phyloP scores from a whole-genome alignment of 768 basidiomycete species.

The Boletus sp. region DNA sequence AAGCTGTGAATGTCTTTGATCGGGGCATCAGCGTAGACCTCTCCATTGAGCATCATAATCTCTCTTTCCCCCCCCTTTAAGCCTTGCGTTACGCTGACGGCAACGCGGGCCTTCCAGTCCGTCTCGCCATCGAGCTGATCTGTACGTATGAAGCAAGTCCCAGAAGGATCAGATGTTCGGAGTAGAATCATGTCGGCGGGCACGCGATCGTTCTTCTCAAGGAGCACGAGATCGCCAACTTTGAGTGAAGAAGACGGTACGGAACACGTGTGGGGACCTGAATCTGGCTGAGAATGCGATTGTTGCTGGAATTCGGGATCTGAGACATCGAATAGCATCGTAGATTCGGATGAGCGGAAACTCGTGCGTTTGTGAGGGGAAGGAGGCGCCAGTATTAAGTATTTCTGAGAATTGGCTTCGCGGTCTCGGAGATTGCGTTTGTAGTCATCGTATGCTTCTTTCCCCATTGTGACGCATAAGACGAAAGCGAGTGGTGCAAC shows the following conservation, averaged over 20 bases:
- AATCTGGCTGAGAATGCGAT: slow-evolving; percentile 27
- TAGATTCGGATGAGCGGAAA: slow-evolving; percentile 16
- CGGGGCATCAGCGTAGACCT: slow-evolving; percentile 93
- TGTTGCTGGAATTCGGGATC: slow-evolving; percentile 21
- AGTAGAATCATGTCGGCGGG: slow-evolving; percentile 92
- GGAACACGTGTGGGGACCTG: slow-evolving; percentile 60
- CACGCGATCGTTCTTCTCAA: slow-evolving; percentile 97
- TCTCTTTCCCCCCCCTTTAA: slow-evolving; percentile 41
- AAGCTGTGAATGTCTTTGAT: slow-evolving; percentile 97
- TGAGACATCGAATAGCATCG: slow-evolving; percentile 16
- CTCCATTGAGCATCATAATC: slow-evolving; percentile 69
- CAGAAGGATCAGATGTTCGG: slow-evolving; percentile 82
- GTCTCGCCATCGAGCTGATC: slow-evolving; percentile 99
- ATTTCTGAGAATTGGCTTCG: slow-evolving; percentile 93
- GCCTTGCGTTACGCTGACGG: slow-evolving; percentile 44
- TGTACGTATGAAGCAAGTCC: slow-evolving; percentile 96
- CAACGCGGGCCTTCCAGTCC: slow-evolving; percentile 96
- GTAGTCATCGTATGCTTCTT: slow-evolving; percentile 99
- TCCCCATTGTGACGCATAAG: slow-evolving; percentile 92
- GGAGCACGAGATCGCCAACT: slow-evolving; percentile 85
- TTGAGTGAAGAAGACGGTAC: slow-evolving; percentile 85
- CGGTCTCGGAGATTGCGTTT: slow-evolving; percentile 88
- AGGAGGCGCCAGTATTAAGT: slow-evolving; percentile 72
- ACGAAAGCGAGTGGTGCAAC: slow-evolving; percentile 96
- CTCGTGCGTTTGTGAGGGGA: slow-evolving; percentile 29